Evolutionary conservation across 179 eudicot species (phyloP).

Genomic region (Actinidia chinensis): DNA sequence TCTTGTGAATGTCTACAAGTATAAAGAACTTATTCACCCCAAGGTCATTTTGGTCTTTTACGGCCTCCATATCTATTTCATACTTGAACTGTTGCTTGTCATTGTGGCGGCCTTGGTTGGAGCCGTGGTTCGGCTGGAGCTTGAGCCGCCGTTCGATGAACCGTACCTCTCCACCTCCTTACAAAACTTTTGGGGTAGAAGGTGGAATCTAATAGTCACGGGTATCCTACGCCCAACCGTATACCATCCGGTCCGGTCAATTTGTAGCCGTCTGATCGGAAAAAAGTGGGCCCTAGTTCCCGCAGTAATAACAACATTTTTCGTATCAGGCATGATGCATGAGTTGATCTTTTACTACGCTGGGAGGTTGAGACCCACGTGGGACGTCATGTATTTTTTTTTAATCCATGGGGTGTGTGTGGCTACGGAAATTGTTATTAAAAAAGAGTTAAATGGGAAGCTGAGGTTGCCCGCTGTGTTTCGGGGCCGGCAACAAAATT

Average conservation of each 20-base stretch:
- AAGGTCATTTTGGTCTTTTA: constrained; percentile 34
- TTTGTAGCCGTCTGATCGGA: not conserved
- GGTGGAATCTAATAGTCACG: constrained; percentile 69
- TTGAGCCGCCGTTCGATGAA: constrained; percentile 61
- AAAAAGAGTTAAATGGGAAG: constrained; percentile 26
- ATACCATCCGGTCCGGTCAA: constrained; percentile 31
- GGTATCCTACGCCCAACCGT: constrained; percentile 47
- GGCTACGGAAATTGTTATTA: constrained; percentile 33
- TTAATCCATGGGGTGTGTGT: constrained; percentile 50
- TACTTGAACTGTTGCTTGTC: constrained; percentile 45
- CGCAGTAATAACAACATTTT: constrained; percentile 38
- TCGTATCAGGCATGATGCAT: constrained; percentile 55
- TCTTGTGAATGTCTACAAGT: constrained; percentile 29
- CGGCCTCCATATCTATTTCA: constrained; percentile 46
- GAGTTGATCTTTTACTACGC: constrained; percentile 54
- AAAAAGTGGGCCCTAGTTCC: constrained; percentile 25
- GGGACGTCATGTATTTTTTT: constrained; percentile 47
- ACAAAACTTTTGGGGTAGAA: constrained; percentile 70
- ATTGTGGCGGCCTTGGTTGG: constrained; percentile 33
- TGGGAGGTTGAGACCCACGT: constrained; percentile 33
- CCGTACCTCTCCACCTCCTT: constrained; percentile 57
- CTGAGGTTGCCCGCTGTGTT: constrained; percentile 37
- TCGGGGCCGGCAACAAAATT: constrained; percentile 36
- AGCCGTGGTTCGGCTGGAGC: constrained; percentile 35
- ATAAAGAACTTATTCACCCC: constrained; percentile 30